Evolutionary conservation across 2,329 filamentous ascomycete genomes (phyloP), one percentile per base, ranked within the genome.

Genomic region (Hymenoscyphus scutula): DNA sequence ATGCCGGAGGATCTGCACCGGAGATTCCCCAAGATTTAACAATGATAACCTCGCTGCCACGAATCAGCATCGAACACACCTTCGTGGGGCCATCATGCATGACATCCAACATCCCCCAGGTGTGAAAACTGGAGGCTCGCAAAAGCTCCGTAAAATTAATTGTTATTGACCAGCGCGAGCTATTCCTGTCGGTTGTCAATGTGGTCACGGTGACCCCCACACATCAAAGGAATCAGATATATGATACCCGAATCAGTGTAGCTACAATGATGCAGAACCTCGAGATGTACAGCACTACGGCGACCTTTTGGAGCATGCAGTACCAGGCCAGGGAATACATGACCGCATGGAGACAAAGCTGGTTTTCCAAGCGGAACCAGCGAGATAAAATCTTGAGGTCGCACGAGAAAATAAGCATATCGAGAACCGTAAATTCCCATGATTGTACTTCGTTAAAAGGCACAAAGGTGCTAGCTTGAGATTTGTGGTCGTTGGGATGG

Each of bases 1-100:
- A 45, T 45, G 10, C 5, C 38, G 19, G 38, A 19, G 7, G 38
- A 45, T 23, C 38, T 41, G 38, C 38, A 41, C 6, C n/a, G 15
- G 38, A n/a, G 38, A 11, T 41, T 10, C 5, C 38, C 38, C 17
- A 19, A 45, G n/a, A n/a, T 45, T n/a, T 4, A 45, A 19, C 38
- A 45, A 19, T 45, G 38, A 45, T 19, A 45, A 41, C 17, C 17
- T 19, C 1, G 38, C 19, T 45, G 5, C 38, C 38, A n/a, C 38
- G 38, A 45, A 45, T 45, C 38, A 45, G 38, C 38, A 45, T n/a
- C n/a, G 38, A 45, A 45, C 38, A 45, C 38, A 45, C 17, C 38
- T 45, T 45, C 19, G 38, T 19, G 38, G 38, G 38, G 38, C n/a
- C 32, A 13, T 45, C 13, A 45, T 45, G 38, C 38, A 23, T 19